These are phyloP conservation scores for Geotrichum macrosporum DNA, from an alignment of 1,139 yeast species.

Conservation along the genomic window DNA sequence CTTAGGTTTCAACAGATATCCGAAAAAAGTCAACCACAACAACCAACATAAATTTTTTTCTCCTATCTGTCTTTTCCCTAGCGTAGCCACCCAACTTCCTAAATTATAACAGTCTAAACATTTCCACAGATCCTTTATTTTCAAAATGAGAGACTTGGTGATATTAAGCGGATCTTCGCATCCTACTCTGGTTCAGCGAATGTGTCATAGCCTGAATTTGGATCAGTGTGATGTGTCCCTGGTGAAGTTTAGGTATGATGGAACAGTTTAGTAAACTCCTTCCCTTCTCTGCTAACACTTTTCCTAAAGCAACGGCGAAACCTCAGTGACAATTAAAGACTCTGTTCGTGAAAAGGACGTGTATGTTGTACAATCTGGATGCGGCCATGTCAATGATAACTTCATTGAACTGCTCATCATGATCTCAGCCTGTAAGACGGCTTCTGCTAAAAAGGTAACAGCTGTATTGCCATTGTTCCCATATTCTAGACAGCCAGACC, in stretches of 20 bases:
- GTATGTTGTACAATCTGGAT: conserved; percentile 81
- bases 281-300: background rate
- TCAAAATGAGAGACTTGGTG: conserved; percentile 64
- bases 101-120: too few relatives aligned
- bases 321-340: conserved; percentile 72
- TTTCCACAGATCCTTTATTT: too few relatives aligned
- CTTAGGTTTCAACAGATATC: too few relatives aligned
- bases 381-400: conserved; percentile 83
- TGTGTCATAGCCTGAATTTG: conserved; percentile 60
- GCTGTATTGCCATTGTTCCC: conserved; percentile 96
- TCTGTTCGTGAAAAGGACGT: conserved; percentile 95
- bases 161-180: conserved; percentile 75
- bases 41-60: too few relatives aligned
- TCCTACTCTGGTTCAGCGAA: conserved; percentile 56
- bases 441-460: conserved; percentile 90
- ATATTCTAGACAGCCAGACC: conserved; percentile 95
- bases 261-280: background rate
- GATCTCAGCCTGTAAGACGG: conserved; percentile 94
- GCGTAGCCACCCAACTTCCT: too few relatives aligned
- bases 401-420: conserved; percentile 83
- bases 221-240: conserved; percentile 57
- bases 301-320: conserved; percentile 65
- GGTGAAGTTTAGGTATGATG: conserved; percentile 44
- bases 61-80: too few relatives aligned
- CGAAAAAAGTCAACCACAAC: too few relatives aligned